phyloP scores from a whole-genome alignment of 2,329 filamentous ascomycete species.

The Leptographium lundbergii region DNA sequence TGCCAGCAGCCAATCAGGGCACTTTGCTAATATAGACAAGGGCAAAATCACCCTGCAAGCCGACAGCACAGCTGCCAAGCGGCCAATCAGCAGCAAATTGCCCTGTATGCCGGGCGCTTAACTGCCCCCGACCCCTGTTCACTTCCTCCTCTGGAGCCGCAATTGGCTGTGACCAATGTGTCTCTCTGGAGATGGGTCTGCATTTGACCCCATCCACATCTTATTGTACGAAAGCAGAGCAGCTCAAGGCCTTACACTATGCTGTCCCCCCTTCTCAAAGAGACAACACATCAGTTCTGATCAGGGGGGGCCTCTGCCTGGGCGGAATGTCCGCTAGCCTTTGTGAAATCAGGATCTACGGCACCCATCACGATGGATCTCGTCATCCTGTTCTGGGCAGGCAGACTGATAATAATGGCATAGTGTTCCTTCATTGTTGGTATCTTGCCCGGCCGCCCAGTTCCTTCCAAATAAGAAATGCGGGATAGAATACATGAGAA shows the following conservation, averaged over 20 bases:
- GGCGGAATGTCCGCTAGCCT: no score
- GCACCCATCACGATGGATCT: no score
- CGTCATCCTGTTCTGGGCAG: no score
- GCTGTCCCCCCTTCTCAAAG: not conserved
- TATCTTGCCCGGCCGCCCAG: not conserved
- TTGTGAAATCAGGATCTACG: no score
- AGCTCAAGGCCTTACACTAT: not conserved
- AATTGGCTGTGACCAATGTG: not conserved
- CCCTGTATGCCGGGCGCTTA: not conserved
- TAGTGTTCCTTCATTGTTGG: not conserved
- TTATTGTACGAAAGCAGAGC: not conserved
- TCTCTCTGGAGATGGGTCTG: not conserved
- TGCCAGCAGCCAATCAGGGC: not conserved
- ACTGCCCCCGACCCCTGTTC: not conserved
- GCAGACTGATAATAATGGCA: no score
- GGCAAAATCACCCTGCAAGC: not conserved
- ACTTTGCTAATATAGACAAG: not conserved
- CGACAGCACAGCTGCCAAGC: not conserved
- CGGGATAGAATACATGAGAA: not conserved
- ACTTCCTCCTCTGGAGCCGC: not conserved
- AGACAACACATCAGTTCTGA: no score
- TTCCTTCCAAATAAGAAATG: not conserved
- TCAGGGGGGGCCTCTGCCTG: no score
- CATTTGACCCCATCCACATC: not conserved
- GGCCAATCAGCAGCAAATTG: not conserved